Conservation (phyloP, 1,284 basidiomycete genomes). For the Abortiporus biennis region DNA sequence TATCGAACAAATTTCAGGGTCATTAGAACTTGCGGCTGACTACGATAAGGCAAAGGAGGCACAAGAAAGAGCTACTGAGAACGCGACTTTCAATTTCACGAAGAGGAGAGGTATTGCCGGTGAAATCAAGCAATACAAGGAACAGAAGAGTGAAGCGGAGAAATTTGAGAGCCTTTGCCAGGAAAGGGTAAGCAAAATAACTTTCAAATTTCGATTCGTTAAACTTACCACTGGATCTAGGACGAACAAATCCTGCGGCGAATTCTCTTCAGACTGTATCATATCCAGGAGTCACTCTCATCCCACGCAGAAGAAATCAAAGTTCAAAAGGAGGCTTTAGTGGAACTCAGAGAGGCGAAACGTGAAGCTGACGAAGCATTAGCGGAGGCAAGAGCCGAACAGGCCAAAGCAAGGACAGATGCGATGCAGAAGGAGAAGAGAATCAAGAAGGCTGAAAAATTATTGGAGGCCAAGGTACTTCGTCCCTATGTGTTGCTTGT, state of each 20-base stretch:
- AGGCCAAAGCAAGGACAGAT: constrained; percentile 69
- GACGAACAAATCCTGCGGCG: constrained; percentile 80
- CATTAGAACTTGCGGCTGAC: constrained; percentile 81
- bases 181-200: constrained; percentile 50
- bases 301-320: constrained; percentile 66
- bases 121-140: constrained; percentile 96
- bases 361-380: constrained; percentile 64
- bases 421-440: constrained; percentile 26
- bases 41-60: constrained; percentile 88
- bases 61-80: constrained; percentile 89
- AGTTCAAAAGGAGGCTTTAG: constrained; percentile 65
- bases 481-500: background rate
- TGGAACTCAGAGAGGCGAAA: constrained; percentile 65
- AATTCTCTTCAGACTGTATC: constrained; percentile 85
- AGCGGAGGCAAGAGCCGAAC: constrained; percentile 71
- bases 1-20: constrained; percentile 95
- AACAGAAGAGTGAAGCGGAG: constrained; percentile 93
- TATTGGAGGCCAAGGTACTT: constrained; percentile 56
- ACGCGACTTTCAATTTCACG: constrained; percentile 90
- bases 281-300: constrained; percentile 82
- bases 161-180: constrained; percentile 77
- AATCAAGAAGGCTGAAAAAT: constrained; percentile 28
- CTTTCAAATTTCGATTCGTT: background rate
- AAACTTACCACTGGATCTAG: constrained; percentile 29
- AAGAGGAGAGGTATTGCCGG: constrained; percentile 90